Evolutionary conservation across 116 monocot species (phyloP), one percentile per base, ranked within the genome.

Genomic region (Dioscorea cayenensis): DNA sequence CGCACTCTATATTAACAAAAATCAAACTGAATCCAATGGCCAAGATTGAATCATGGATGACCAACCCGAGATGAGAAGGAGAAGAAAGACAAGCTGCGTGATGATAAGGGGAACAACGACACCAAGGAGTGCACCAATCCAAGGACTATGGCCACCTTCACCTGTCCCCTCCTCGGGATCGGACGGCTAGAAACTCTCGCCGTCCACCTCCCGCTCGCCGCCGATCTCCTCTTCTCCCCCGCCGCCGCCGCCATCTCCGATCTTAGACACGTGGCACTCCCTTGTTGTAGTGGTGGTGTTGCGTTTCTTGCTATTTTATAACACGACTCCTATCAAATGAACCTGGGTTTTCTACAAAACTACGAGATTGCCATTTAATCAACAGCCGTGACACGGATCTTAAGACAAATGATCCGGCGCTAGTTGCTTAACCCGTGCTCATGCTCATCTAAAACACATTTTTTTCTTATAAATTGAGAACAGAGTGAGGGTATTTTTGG

Each of bases 91-190:
- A 28, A 14, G 25, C 28, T 9, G 11, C 68, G 68, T 13, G 36
- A 13, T 5, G 36, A n/a, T 28, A 17, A 9, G 60, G 35, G 19
- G 71, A 72, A 43, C 21, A 72, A 36, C 3, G 37, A 1, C 3
- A 14, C 38, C 63, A 72, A 19, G 3, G 63, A 38, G 8, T 63
- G 72, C 10, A 60, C 63, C 63, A 72, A 14, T 13, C 49, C 48
- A 16, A 49, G 13, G 23, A 74, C 65, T 35, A 74, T 74, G n/a
- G 51, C 74, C 28, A 74, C 52, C 66, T 74, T 74, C 63, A 72
- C 72, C 48, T 72, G 72, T 3, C 72, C 72, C 48, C 72, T 37
- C 63, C 35, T 60, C 17, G 71, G 71, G 18, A 71, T 71, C 21
- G 61, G 71, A 17, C 61, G 71, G 19, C 59, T 37, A 9, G 66